Percentiles rank a stretch among this genome's conserved stretches.
phyloP scores from a whole-genome alignment of 2,329 filamentous ascomycete species.

The Xylariomycetidae sp. region DNA sequence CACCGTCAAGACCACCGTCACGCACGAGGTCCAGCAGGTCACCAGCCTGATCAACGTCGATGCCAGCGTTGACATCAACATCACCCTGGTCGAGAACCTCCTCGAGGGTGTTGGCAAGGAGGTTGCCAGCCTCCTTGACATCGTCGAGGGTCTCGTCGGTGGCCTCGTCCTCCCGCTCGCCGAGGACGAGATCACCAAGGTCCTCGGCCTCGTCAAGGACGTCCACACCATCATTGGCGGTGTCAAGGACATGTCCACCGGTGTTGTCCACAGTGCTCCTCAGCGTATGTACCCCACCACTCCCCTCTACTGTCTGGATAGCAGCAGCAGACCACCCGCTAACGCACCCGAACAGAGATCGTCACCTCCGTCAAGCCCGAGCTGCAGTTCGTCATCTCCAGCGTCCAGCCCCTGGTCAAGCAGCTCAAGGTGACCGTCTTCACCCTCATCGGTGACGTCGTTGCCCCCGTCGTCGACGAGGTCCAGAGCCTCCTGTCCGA shows the following conservation, averaged over 20 bases:
- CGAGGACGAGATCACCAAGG: conserved; percentile 15
- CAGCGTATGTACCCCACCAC: no score
- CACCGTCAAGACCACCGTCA: conserved; percentile 13
- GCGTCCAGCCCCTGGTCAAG: conserved; percentile 17
- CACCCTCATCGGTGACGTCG: conserved; percentile 12
- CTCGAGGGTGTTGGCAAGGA: conserved; percentile 16
- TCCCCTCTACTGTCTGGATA: no score
- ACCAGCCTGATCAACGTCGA: conserved; percentile 11
- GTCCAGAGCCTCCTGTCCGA: conserved; percentile 13
- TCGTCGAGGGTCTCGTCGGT: conserved; percentile 14
- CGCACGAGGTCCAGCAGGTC: conserved; percentile 14
- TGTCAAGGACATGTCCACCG: conserved; percentile 15
- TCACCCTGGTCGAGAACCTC: conserved; percentile 17
- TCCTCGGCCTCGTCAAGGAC: conserved; percentile 17
- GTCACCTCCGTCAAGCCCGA: conserved; percentile 19
- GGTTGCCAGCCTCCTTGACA: conserved; percentile 15
- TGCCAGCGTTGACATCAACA: conserved; percentile 9
- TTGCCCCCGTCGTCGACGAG: conserved; percentile 12
- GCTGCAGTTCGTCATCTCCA: conserved; percentile 19
- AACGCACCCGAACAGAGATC: no score
- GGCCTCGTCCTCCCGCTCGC: conserved; percentile 14
- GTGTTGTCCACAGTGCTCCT: conserved; percentile 12
- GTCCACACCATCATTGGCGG: conserved; percentile 13
- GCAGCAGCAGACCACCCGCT: no score
- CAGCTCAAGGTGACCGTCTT: conserved; percentile 18